Conservation (phyloP, 2,329 filamentous ascomycete species). For the Calonectria multiphialidica region DNA sequence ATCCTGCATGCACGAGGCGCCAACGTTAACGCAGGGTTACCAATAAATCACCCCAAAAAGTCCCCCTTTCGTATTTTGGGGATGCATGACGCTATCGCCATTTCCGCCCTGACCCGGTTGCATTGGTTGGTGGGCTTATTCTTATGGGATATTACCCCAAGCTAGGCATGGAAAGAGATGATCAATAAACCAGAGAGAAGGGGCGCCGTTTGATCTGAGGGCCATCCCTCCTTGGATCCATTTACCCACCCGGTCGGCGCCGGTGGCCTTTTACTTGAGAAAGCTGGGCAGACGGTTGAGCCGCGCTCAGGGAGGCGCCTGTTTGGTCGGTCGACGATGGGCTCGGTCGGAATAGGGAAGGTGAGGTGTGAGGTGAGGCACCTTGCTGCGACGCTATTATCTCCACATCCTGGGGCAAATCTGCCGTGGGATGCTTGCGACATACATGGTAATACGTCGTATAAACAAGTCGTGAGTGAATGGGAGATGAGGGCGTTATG, state of each 20-base stretch:
- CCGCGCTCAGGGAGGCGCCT: slow-evolving; percentile 1
- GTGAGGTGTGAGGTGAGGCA: neutral
- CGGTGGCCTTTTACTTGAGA: neutral
- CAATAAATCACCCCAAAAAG: slow-evolving; percentile 9
- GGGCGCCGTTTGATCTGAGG: slow-evolving; percentile 21
- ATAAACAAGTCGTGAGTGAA: neutral
- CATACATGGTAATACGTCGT: neutral
- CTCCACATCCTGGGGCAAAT: slow-evolving; percentile 20
- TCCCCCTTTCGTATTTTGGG: slow-evolving; percentile 25
- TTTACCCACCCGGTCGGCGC: neutral
- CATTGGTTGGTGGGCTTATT: slow-evolving; percentile 26
- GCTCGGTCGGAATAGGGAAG: slow-evolving; percentile 6
- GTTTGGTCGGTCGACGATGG: neutral
- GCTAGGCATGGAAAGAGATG: slow-evolving; percentile 7
- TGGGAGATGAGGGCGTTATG: neutral
- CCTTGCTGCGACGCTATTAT: slow-evolving; percentile 13
- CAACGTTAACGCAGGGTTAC: slow-evolving; percentile 30
- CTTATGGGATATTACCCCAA: slow-evolving; percentile 20
- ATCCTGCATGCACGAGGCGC: slow-evolving; percentile 19
- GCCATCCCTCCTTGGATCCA: neutral
- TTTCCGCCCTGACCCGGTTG: slow-evolving; percentile 27
- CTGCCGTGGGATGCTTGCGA: slow-evolving; percentile 5
- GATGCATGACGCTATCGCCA: slow-evolving; percentile 41
- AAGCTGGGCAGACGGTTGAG: slow-evolving; percentile 9
- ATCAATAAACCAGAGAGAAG: slow-evolving; percentile 17